A percentile compares a stretch with the other conserved stretches of the same genome.
Conservation (phyloP, 1,284 basidiomycete species). For the Moesziomyces globuligerus region DNA sequence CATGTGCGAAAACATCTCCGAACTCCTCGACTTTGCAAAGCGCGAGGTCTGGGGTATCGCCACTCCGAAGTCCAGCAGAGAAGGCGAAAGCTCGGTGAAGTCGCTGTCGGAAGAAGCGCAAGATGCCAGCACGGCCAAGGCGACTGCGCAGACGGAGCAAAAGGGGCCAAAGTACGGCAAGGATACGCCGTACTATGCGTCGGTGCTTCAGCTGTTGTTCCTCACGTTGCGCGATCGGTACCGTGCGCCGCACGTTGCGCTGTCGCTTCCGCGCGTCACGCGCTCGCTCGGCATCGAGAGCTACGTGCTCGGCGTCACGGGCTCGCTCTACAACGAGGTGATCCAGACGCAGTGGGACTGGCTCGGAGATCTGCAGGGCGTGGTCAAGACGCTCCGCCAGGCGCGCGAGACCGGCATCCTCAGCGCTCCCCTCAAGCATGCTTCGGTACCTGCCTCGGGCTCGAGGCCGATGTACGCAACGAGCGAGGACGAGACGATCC, state of each 20-base stretch:
- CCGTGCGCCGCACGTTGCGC: conserved; percentile 48
- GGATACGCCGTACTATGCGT: conserved; percentile 55
- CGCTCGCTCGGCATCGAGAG: conserved; percentile 49
- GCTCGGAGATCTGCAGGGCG: conserved; percentile 46
- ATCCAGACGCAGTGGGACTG: conserved; percentile 57
- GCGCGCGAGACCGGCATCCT: conserved; percentile 48
- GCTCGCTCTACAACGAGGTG: conserved; percentile 56
- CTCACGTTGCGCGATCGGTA: conserved; percentile 55
- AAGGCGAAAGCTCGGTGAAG: background rate
- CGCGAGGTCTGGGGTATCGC: conserved; percentile 43
- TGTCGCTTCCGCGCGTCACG: conserved; percentile 40
- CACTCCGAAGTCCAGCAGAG: background rate
- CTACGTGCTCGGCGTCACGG: conserved; percentile 61
- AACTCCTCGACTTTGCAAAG: conserved; percentile 41
- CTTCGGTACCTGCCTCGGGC: background rate
- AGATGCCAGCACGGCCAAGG: background rate
- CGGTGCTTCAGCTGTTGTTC: conserved; percentile 59
- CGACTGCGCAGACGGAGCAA: background rate
- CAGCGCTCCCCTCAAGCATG: conserved; percentile 9
- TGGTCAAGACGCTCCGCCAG: conserved; percentile 19
- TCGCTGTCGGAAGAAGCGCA: background rate
- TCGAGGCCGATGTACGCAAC: background rate
- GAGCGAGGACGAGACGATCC: conserved; percentile 39
- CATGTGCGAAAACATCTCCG: conserved; percentile 42
- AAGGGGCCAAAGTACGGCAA: conserved; percentile 39